Base-by-base conservation (phyloP, 345 rosid species). In the Syzygium aromaticum region DNA sequence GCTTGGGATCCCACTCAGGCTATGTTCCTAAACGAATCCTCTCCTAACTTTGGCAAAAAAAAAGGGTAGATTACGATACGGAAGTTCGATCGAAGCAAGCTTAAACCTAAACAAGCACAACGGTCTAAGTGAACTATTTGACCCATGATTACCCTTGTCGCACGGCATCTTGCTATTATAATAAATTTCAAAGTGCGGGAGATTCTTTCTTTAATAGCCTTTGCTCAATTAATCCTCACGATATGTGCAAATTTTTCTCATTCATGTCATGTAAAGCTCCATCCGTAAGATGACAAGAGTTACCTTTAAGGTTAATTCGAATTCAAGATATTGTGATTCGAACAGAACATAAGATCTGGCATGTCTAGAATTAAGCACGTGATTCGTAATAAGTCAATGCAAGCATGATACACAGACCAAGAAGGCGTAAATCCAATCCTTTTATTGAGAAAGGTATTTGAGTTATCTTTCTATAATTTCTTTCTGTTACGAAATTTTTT, bases 341-440 rank as follows among this genome's bases (percentile, higher is more conserved):
- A 67, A 33, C 12, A 33, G 9, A 3, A 67, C 25, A 3, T 10
- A 67, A 30, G 25, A 67, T 67, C 1, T 4, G 0, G 78, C 78
- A 4, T 12, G 5, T 21, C 23, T 33, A 30, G 22, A 30, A 67
- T 30, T 8, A 30, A 8, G 43, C 23, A 3, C 1, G 4, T 16
- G 43, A 10, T 73, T 73, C 12, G 7, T 33, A 9, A 33, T 73
- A 73, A 17, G 13, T 4, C 33, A 33, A 19, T 4, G 25, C 80
- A 73, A 33, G 1, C 11, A 1, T 1, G 46, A 19, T 73, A 19
- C 5, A 38, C 49, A 19, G 2, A 4, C 0, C 2, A 0, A 8
- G 13, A 73, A 73, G 46, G 1, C 25, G 2, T 61, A 15, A n/a
- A 61, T 61, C 14, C 15, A n/a, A 17, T 61, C n/a, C 19, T 61